Evolutionary conservation across 352 stramenopile species (phyloP).

Genomic region (Pythium pectinolyticum): DNA sequence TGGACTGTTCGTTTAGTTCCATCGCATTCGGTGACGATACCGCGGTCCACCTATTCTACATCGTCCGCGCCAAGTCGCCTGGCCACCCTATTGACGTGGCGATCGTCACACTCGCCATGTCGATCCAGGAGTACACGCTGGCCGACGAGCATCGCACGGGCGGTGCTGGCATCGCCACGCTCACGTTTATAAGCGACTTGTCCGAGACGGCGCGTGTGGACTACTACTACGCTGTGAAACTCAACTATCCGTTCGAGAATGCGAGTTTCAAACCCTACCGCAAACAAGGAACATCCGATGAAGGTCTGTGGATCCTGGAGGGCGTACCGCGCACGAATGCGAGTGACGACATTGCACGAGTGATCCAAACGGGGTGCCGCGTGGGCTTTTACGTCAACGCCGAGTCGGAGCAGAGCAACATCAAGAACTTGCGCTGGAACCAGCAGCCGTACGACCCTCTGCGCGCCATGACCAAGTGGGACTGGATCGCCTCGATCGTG

Average conservation of each 20-base stretch:
- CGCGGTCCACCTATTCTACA: slow-evolving; percentile 7
- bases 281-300: neutral
- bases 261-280: slow-evolving; percentile 13
- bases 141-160: slow-evolving; percentile 4
- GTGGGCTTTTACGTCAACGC: slow-evolving; percentile 18
- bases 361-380: neutral
- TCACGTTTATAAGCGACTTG: slow-evolving; percentile 27
- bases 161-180: neutral
- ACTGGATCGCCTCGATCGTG: slow-evolving; percentile 27
- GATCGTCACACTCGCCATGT: slow-evolving; percentile 20
- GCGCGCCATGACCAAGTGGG: neutral
- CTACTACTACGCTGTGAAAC: slow-evolving; percentile 13
- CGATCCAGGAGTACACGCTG: slow-evolving; percentile 26
- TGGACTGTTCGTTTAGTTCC: slow-evolving; percentile 40
- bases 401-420: slow-evolving; percentile 16
- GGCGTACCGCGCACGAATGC: slow-evolving; percentile 8
- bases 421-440: slow-evolving; percentile 17
- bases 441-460: neutral
- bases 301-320: slow-evolving; percentile 20
- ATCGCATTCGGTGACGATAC: slow-evolving; percentile 20
- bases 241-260: slow-evolving; percentile 19
- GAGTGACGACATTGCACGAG: neutral
- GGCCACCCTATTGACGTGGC: slow-evolving; percentile 17
- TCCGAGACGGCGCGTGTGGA: neutral
- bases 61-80: slow-evolving; percentile 21